Evolutionary conservation across 345 rosid species (phyloP).

Genomic region (Isatis tinctoria): DNA sequence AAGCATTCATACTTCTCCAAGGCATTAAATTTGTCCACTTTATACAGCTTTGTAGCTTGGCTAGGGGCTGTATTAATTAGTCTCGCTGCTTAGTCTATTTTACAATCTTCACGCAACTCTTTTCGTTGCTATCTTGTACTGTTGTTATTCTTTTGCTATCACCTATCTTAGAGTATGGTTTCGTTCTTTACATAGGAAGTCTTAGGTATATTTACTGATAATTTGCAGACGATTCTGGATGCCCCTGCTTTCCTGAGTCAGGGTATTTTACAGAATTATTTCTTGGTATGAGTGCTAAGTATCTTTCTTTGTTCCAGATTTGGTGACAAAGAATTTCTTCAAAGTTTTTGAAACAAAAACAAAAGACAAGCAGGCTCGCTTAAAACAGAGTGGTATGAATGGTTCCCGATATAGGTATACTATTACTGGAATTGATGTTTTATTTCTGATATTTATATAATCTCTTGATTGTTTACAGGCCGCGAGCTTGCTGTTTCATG

Average conservation of each 20-base stretch:
- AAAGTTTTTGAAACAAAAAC: slow-evolving; percentile 75
- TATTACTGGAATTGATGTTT: slow-evolving; percentile 7
- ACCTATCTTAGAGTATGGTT: not conserved
- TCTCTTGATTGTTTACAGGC: slow-evolving; percentile 41
- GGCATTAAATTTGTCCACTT: slow-evolving; percentile 6
- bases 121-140: not conserved
- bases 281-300: slow-evolving; percentile 20
- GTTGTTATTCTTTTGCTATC: not conserved
- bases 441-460: slow-evolving; percentile 9
- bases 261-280: not conserved
- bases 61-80: not conserved
- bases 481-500: slow-evolving; percentile 91
- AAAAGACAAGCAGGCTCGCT: slow-evolving; percentile 68
- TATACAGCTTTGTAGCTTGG: not conserved
- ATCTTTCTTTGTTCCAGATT: slow-evolving; percentile 50
- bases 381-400: slow-evolving; percentile 71
- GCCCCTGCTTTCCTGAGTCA: not conserved
- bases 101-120: not conserved
- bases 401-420: not conserved
- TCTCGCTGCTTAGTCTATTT: not conserved
- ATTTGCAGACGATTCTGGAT: not conserved
- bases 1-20: not conserved
- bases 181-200: not conserved
- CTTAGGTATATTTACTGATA: not conserved
- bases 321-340: slow-evolving; percentile 59